Base-by-base conservation (phyloP, 2,329 filamentous ascomycete species). In the Aureobasidium sp. region DNA sequence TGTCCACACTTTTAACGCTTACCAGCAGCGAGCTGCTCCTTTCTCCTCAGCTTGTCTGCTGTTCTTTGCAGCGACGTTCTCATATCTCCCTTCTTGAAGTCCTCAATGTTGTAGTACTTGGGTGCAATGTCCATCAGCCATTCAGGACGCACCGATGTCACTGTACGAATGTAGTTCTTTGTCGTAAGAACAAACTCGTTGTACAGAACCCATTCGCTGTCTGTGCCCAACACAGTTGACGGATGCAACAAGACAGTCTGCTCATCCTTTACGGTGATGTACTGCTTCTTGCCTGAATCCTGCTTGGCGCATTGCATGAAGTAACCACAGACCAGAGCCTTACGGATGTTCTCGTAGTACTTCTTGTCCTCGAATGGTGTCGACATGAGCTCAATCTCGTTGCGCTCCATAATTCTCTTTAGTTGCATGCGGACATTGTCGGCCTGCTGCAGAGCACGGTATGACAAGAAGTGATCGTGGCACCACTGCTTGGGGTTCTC, bases 261-360 rank as follows among this genome's bases (percentile, higher is more conserved):
- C 74, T 98, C 93, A 76, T 99, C 97, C 84, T 98, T 99, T 78
- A 99, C 91, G 1, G 96, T 99, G 69, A 91, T 90, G 82, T 99
- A 99, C 48, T 93, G 89, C 85, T 98, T 98, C 75, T 93, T 93
- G 36, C 88, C 91, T 60, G 88, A 89, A 75, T 98, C 94, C 77
- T 92, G 94, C 89, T 97, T 98, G 67, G 96, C 97, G 27, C 98
- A 93, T 79, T 99, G 96, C 96, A 99, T 99, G 86, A 99, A 99
- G 87, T 99, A 99, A 40, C 97, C 96, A 1, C 95, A 88, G 16
- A 98, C 91, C 18, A 99, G 87, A 11, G 96, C 95, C 43, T 94
- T 91, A 51, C 95, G 93, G 74, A 99, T 99, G 79, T 99, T 99
- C 78, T 90, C 94, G 81, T 98, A 99, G 84, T 99, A 99, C 76